Percentiles rank a stretch among this genome's conserved stretches.
Evolutionary conservation across 768 basidiomycete genomes (phyloP).

Genomic region (Podaxis mareebaensis): DNA sequence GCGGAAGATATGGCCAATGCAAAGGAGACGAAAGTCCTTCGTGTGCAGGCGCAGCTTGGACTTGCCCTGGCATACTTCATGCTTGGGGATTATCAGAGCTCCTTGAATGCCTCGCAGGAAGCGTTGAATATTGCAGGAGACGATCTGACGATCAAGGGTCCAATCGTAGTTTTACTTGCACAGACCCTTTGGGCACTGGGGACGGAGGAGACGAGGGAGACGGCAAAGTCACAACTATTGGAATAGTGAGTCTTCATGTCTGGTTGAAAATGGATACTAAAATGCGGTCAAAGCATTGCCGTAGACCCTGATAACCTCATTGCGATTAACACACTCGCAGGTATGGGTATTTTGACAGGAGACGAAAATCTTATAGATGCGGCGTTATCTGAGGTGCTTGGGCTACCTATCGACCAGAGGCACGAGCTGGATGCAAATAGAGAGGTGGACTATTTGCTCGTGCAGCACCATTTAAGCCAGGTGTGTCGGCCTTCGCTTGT

Average conservation of each 20-base stretch:
- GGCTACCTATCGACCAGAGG: constrained; percentile 66
- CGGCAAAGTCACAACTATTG: constrained; percentile 75
- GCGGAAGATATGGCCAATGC: constrained; percentile 34
- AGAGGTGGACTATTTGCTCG: constrained; percentile 70
- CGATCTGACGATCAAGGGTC: constrained; percentile 53
- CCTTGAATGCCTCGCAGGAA: constrained; percentile 66
- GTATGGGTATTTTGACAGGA: constrained; percentile 83
- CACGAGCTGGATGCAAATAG: constrained; percentile 66
- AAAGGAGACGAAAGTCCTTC: constrained; percentile 29
- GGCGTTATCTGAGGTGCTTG: constrained; percentile 77
- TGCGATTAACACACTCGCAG: constrained; percentile 82
- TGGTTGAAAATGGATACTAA: constrained; percentile 3
- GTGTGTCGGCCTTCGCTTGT: constrained; percentile 38
- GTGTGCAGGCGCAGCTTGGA: constrained; percentile 68
- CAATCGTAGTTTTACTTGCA: constrained; percentile 77
- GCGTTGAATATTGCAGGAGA: constrained; percentile 59
- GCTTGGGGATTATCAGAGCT: constrained; percentile 58
- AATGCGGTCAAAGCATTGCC: constrained; percentile 55
- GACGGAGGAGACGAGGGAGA: constrained; percentile 72
- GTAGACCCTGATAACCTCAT: constrained; percentile 75
- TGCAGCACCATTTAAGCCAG: constrained; percentile 73
- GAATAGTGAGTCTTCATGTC: constrained; percentile 61
- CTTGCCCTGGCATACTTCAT: constrained; percentile 73
- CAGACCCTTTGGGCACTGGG: constrained; percentile 84
- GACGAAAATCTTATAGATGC: constrained; percentile 85